Evolutionary conservation across 106 monocot species (phyloP).

Genomic region (Ottelia alismoides): DNA sequence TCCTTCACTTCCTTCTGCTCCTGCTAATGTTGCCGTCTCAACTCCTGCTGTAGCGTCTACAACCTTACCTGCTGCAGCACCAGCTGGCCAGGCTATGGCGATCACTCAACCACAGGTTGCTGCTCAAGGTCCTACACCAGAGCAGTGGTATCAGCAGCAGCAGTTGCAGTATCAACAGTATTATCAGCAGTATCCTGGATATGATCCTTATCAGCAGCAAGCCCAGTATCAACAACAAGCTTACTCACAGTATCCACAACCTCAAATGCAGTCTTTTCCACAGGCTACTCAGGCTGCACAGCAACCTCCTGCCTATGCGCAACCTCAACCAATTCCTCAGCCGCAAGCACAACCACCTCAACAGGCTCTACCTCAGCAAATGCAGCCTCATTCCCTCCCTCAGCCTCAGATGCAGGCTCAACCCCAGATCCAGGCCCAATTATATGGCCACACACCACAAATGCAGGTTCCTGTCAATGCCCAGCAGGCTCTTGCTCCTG

Average conservation of each 20-base stretch:
- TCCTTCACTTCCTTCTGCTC: no score
- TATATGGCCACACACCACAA: slow-evolving; percentile 9
- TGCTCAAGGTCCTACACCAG: slow-evolving; percentile 25
- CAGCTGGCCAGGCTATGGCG: slow-evolving; percentile 9
- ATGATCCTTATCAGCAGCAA: slow-evolving; percentile 76
- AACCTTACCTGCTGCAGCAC: slow-evolving; percentile 5
- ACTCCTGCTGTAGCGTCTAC: slow-evolving; percentile 4
- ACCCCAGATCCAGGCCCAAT: slow-evolving; percentile 2
- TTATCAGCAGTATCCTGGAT: slow-evolving; percentile 91
- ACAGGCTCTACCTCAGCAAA: slow-evolving; percentile 15
- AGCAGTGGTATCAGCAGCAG: slow-evolving; percentile 90
- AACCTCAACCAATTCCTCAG: slow-evolving; percentile 8
- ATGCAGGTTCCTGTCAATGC: slow-evolving; percentile 3
- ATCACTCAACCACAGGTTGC: slow-evolving; percentile 25
- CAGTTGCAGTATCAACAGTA: slow-evolving; percentile 77
- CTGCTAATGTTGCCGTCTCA: not conserved
- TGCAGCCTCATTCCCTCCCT: slow-evolving; percentile 8
- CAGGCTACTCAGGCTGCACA: slow-evolving; percentile 17
- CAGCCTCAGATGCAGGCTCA: no score
- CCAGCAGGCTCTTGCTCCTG: slow-evolving; percentile 13
- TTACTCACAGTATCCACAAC: slow-evolving; percentile 28
- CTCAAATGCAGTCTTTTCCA: slow-evolving; percentile 14
- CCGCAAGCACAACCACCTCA: slow-evolving; percentile 12
- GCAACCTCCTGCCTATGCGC: slow-evolving; percentile 15
- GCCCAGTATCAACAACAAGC: slow-evolving; percentile 54